These are phyloP conservation scores for Cornus controversa DNA, from an alignment of 148 eudicot species.

Conservation along the genomic window DNA sequence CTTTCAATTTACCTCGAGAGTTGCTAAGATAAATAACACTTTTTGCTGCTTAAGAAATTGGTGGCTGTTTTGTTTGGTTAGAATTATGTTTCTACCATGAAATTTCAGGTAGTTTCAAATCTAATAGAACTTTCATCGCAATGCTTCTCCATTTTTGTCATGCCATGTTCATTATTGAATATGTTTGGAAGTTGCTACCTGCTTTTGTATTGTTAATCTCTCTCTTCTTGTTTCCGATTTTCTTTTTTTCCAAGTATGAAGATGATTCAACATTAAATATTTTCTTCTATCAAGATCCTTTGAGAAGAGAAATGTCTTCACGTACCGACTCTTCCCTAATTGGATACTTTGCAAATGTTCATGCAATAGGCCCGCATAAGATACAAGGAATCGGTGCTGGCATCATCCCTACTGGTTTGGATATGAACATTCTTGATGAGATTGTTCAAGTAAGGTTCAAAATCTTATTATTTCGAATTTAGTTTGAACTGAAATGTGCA, in stretches of 20 bases:
- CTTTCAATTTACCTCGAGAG: too few species aligned
- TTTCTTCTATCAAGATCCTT: neutral
- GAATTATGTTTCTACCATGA: too few species aligned
- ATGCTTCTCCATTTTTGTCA: too few species aligned
- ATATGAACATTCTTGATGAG: conserved; percentile 56
- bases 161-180: neutral
- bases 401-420: conserved; percentile 42
- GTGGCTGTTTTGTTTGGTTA: too few species aligned
- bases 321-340: neutral
- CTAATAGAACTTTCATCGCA: too few species aligned
- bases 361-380: too few species aligned
- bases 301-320: neutral
- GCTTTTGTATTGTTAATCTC: neutral
- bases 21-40: too few species aligned
- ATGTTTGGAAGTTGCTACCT: neutral
- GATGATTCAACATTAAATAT: neutral
- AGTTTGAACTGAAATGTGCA: conserved; percentile 13
- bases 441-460: conserved; percentile 53
- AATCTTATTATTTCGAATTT: neutral
- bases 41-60: too few species aligned
- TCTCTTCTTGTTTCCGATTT: neutral
- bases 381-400: too few species aligned
- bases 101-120: too few species aligned
- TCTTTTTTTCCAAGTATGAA: neutral
- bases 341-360: conserved; percentile 62